Conservation (phyloP, 768 basidiomycete species). For the Mycena amicta region DNA sequence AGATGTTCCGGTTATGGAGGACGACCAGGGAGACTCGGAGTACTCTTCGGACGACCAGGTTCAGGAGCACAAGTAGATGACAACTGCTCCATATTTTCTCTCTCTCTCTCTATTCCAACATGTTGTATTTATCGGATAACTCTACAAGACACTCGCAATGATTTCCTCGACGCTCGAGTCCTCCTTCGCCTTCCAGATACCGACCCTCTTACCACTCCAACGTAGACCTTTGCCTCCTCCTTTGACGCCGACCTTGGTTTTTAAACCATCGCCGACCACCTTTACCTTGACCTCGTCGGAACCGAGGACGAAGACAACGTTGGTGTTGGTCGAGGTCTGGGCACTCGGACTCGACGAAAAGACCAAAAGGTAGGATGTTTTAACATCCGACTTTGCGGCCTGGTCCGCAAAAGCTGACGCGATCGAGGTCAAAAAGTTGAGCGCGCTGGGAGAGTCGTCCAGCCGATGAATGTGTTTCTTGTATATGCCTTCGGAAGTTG, state of each 20-base stretch:
- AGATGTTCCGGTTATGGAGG: slow-evolving; percentile 18
- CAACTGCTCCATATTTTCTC: not conserved
- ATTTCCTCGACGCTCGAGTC: slow-evolving; percentile 40
- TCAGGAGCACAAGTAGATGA: slow-evolving; percentile 19
- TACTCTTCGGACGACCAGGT: slow-evolving; percentile 15
- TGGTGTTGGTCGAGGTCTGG: slow-evolving; percentile 51
- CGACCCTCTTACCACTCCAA: slow-evolving; percentile 77
- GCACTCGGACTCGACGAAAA: slow-evolving; percentile 65
- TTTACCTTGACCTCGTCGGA: slow-evolving; percentile 64
- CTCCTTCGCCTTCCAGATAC: slow-evolving; percentile 62
- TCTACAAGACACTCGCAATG: slow-evolving; percentile 27
- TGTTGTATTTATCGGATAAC: slow-evolving; percentile 8
- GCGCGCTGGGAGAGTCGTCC: slow-evolving; percentile 61
- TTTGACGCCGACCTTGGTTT: slow-evolving; percentile 60
- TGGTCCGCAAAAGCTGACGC: slow-evolving; percentile 45
- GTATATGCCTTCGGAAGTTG: slow-evolving; percentile 33
- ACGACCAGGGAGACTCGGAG: slow-evolving; percentile 9
- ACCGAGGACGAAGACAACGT: slow-evolving; percentile 62
- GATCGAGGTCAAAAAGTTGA: slow-evolving; percentile 63
- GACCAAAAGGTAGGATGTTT: slow-evolving; percentile 47
- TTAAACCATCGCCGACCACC: slow-evolving; percentile 57
- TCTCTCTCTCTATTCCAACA: not conserved
- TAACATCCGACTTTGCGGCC: slow-evolving; percentile 22
- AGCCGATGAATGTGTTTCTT: slow-evolving; percentile 57
- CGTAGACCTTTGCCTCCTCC: slow-evolving; percentile 77